These are phyloP conservation scores for Colletotrichum eleusines DNA, from an alignment of 2,329 filamentous ascomycete genomes.

Conservation along the genomic window DNA sequence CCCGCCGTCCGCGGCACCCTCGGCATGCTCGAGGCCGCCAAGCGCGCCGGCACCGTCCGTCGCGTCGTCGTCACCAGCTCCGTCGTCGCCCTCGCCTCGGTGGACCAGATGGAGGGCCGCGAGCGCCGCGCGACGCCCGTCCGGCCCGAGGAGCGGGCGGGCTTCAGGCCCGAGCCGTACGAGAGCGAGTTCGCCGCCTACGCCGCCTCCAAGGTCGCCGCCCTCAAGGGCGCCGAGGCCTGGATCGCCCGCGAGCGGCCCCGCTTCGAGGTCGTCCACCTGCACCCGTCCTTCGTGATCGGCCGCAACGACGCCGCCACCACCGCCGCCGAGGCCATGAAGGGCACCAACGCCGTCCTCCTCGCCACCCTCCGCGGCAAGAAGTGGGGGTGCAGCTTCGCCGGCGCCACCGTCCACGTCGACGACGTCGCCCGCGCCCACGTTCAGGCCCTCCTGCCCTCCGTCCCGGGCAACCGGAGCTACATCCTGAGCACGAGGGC, in stretches of 20 bases:
- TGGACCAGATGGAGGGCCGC: constrained; percentile 35
- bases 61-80: constrained; percentile 63
- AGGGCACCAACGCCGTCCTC: constrained; percentile 52
- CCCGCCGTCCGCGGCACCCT: constrained; percentile 67
- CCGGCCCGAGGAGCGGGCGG: constrained; percentile 20
- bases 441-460: constrained; percentile 51
- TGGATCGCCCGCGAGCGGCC: constrained; percentile 51
- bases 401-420: constrained; percentile 52
- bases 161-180: constrained; percentile 37
- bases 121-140: constrained; percentile 14
- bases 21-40: constrained; percentile 62
- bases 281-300: constrained; percentile 53
- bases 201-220: constrained; percentile 51
- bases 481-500: constrained; percentile 46
- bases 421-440: constrained; percentile 55
- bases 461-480: constrained; percentile 49
- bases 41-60: constrained; percentile 51
- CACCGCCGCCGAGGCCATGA: constrained; percentile 46
- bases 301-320: constrained; percentile 52
- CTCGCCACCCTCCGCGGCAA: constrained; percentile 51
- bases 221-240: constrained; percentile 50
- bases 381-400: constrained; percentile 42
- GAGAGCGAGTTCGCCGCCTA: constrained; percentile 51
- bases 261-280: constrained; percentile 51
- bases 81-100: constrained; percentile 53